Evolutionary conservation across 1,139 yeast genomes (phyloP).

Genomic region (Spencermartinsiella ligniputridi): DNA sequence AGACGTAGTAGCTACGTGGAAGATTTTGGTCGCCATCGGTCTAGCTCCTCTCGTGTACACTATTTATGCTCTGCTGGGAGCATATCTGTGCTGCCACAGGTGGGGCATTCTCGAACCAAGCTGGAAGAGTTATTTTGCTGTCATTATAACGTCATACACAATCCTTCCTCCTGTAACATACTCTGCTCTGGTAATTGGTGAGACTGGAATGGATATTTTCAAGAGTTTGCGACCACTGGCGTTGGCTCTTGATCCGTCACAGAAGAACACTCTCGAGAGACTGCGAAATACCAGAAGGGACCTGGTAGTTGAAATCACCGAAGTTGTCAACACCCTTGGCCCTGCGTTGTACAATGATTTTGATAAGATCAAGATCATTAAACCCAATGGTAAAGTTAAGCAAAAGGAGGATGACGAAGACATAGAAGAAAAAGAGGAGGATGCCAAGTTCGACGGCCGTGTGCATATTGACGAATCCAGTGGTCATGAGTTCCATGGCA

Average conservation of each 20-base stretch:
- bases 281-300: constrained; percentile 52
- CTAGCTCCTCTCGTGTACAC: constrained; percentile 82
- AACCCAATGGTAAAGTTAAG: constrained; percentile 2
- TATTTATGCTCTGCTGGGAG: constrained; percentile 68
- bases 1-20: constrained; percentile 96
- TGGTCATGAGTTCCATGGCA: not conserved
- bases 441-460: not conserved
- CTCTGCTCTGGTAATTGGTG: constrained; percentile 86
- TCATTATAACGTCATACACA: constrained; percentile 48
- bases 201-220: constrained; percentile 83
- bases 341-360: constrained; percentile 79
- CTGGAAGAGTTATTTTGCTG: constrained; percentile 19
- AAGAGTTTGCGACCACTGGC: constrained; percentile 81
- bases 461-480: not conserved
- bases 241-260: constrained; percentile 50
- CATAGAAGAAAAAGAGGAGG: constrained; percentile 7
- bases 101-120: constrained; percentile 21
- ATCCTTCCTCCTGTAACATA: constrained; percentile 71
- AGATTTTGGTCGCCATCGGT: constrained; percentile 82
- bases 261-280: constrained; percentile 49
- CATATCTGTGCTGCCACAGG: constrained; percentile 34
- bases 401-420: constrained; percentile 13
- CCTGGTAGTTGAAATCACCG: constrained; percentile 58
- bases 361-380: constrained; percentile 36
- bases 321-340: constrained; percentile 66